phyloP scores from a whole-genome alignment of 2,329 filamentous ascomycete species.

The Pseudopithomyces chartarum region DNA sequence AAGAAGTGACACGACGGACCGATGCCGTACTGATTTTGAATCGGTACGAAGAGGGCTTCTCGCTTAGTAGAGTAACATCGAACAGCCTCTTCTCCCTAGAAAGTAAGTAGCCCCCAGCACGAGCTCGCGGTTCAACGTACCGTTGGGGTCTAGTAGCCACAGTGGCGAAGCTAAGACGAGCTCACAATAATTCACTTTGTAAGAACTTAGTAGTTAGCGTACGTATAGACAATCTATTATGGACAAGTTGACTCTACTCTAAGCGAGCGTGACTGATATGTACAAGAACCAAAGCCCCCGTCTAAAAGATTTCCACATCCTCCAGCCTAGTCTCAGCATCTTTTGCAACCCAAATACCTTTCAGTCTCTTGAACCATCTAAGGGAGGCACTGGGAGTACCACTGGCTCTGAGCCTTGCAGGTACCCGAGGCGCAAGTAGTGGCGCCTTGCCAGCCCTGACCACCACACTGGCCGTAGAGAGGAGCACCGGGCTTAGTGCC shows the following conservation, averaged over 20 bases:
- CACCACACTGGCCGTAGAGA: conserved; percentile 13
- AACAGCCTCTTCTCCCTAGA: conserved; percentile 2
- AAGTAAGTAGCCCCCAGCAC: neutral
- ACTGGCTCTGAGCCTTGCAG: conserved; percentile 11
- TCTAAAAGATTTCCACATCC: neutral
- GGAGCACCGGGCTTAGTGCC: neutral
- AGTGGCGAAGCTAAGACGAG: neutral
- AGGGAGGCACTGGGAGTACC: conserved; percentile 14
- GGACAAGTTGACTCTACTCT: neutral
- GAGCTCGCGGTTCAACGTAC: conserved; percentile 5
- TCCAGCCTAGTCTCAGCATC: neutral
- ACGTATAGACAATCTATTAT: neutral
- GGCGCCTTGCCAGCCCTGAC: conserved; percentile 9
- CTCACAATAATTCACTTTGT: neutral
- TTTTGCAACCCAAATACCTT: neutral
- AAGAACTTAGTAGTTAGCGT: neutral
- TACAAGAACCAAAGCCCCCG: neutral
- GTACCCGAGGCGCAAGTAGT: conserved; percentile 11
- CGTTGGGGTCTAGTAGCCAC: conserved; percentile 2
- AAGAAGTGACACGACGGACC: neutral
- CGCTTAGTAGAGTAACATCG: neutral
- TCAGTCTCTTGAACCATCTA: neutral
- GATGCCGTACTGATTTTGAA: neutral
- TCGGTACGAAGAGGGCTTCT: conserved; percentile 2
- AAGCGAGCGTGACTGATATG: neutral